phyloP scores from a whole-genome alignment of 1,139 yeast genomes.

The Spathaspora sp. region DNA sequence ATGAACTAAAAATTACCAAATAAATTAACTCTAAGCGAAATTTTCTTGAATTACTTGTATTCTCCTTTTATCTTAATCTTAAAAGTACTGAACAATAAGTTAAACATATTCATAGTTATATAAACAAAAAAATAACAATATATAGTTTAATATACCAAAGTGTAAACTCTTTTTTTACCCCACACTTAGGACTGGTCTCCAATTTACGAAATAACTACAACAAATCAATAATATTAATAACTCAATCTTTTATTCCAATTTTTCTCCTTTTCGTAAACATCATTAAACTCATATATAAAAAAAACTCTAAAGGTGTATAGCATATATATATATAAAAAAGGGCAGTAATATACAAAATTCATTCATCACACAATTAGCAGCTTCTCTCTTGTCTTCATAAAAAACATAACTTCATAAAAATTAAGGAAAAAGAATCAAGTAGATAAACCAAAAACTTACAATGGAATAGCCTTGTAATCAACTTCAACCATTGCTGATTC shows the following conservation, averaged over 20 bases:
- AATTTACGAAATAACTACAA: conserved; percentile 1
- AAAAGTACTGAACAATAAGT: neutral
- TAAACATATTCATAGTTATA: neutral
- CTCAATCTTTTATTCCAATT: conserved; percentile 1
- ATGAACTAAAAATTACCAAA: too few species aligned
- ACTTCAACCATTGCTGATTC: conserved; percentile 62
- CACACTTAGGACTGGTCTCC: neutral
- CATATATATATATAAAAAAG: neutral
- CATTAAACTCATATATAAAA: conserved; percentile 1
- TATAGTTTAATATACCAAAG: neutral
- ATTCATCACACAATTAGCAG: conserved; percentile 1
- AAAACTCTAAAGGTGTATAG: neutral
- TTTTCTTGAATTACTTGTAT: too few species aligned
- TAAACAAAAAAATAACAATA: neutral
- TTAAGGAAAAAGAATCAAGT: neutral
- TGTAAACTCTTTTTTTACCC: neutral
- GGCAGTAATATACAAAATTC: neutral
- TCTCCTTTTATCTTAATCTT: neutral
- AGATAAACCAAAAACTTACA: conserved; percentile 4
- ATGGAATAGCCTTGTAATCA: conserved; percentile 51
- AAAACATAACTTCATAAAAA: conserved; percentile 6
- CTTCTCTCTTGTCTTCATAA: conserved; percentile 1
- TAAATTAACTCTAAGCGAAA: too few species aligned
- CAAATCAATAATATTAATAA: neutral
- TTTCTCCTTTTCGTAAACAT: conserved; percentile 1